Conservation (phyloP, 2,329 filamentous ascomycete species). For the Aschersonia sp. region DNA sequence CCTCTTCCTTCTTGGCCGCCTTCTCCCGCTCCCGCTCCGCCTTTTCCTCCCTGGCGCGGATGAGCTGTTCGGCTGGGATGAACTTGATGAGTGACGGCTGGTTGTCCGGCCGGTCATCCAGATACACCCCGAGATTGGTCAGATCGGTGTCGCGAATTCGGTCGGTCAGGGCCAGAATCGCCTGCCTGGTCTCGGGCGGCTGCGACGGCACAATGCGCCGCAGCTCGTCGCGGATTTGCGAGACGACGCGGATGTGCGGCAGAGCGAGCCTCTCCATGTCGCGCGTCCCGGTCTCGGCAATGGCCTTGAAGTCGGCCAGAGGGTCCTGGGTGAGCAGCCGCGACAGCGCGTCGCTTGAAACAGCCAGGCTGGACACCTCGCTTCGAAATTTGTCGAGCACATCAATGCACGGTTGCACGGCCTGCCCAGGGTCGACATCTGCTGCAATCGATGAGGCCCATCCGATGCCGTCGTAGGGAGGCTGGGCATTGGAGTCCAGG, state of each 20-base stretch:
- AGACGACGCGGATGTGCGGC: conserved; percentile 40
- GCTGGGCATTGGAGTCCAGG: conserved; percentile 46
- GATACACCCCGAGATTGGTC: conserved; percentile 70
- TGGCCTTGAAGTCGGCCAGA: conserved; percentile 28
- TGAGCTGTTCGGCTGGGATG: conserved; percentile 39
- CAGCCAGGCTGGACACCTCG: conserved; percentile 30
- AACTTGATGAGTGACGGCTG: conserved; percentile 61
- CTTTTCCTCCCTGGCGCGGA: conserved; percentile 44
- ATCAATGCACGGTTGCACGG: conserved; percentile 30
- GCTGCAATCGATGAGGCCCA: conserved; percentile 31
- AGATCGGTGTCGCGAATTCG: conserved; percentile 67
- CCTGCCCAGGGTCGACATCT: conserved; percentile 27
- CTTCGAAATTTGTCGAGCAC: conserved; percentile 29
- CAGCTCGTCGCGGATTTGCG: conserved; percentile 46
- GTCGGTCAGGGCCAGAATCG: conserved; percentile 65
- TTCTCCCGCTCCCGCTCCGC: conserved; percentile 47
- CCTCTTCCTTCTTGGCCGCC: conserved; percentile 38
- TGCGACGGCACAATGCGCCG: conserved; percentile 35
- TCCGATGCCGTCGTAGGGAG: conserved; percentile 41
- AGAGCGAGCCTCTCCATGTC: conserved; percentile 38
- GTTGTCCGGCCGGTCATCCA: conserved; percentile 62
- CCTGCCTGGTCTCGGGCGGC: conserved; percentile 43
- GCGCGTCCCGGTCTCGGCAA: conserved; percentile 28
- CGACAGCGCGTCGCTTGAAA: conserved; percentile 31
- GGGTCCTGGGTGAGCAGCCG: conserved; percentile 28